Evolutionary conservation across 2,329 filamentous ascomycete species (phyloP), one percentile per base, ranked within the genome.

Genomic region (Fusarium sp.): DNA sequence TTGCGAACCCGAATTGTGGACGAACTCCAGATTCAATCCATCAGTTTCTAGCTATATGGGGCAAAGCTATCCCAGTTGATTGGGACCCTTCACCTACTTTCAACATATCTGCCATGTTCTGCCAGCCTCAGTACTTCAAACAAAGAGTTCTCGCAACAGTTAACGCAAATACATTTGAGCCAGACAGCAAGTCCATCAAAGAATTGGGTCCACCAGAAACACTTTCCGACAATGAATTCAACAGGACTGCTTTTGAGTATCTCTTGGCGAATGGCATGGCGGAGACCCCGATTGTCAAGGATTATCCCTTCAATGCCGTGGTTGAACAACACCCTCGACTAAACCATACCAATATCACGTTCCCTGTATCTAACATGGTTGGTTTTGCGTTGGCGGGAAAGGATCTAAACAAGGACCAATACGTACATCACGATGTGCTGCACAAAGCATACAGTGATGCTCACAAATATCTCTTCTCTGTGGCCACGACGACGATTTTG

Each of bases 71-170:
- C 7, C n/a, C 18, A 6, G 37, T 42, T 9, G 15, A 50, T 28
- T 25, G 35, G 23, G 19, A 28, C 16, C 11, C 6, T 8, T 18
- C 28, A 4, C 53, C 49, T 0, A 37, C 62, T 2, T 73, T 66
- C 50, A 74, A 78, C 11, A 64, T 82, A 0, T 85, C 82, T 0
- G 81, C 82, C 0, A 28, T 85, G 0, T 88, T 83, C 53, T 88
- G 87, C 53, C 76, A 83, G 28, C 66, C 86, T 0, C 71, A 38
- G 0, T 90, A 89, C 62, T 85, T 82, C 54, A 79, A 82, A n/a
- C 86, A 88, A 43, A 18, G 79, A 0, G 86, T 87, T 0, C 75
- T 78, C 0, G 84, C 85, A 0, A 85, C 81, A 0, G 79, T 90
- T 0, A 57, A 64, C 3, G 64, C 77, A 0, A 2, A 18, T 0